Evolutionary conservation across 805 yeast genomes (phyloP), one percentile per base, ranked within the genome.

Genomic region (Zygoascus biomembranicola): DNA sequence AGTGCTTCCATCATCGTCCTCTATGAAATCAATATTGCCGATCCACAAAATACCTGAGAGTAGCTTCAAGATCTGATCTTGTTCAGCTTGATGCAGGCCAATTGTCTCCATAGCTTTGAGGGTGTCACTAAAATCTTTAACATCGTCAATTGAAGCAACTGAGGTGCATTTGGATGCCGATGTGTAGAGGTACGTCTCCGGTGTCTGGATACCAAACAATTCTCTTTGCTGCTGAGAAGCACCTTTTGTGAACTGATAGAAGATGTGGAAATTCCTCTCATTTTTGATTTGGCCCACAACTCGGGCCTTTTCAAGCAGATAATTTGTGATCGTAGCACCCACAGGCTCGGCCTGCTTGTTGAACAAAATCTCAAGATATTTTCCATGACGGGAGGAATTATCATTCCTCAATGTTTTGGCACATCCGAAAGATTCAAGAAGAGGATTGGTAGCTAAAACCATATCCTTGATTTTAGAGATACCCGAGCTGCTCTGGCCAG

Each of bases 221-320:
- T 87, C 89, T 66, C 96, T 84, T 66, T 92, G 90, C 53, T 76
- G 77, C 41, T 89, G 90, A 13, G 89, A 81, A 1, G 97, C 95
- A 57, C 88, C 87, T 67, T 92, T 94, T 11, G 97, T 86, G 68
- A 87, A 86, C 72, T 94, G 99, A 67, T 94, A 94, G 67, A 94
- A 94, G 54, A 94, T 94, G 68, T 94, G 99, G 75, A 94, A 94
- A 67, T 94, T 94, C 69, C 99, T 80, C 74, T 94, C 99, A 61
- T 86, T 83, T 58, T 81, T 76, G 60, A 90, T 87, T 69, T 94
- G 99, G 35, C 92, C 84, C n/a, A 94, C 99, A 32, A 94, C 97
- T 69, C 99, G 80, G 70, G 89, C 96, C 67, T 94, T 94, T 66
- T 94, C 99, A 59, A 94, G 75, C 58, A 94, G 72, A 67, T 94